These are phyloP conservation scores for Saccharomycopsis capsularis DNA, from an alignment of 805 yeast genomes.

Conservation along the genomic window DNA sequence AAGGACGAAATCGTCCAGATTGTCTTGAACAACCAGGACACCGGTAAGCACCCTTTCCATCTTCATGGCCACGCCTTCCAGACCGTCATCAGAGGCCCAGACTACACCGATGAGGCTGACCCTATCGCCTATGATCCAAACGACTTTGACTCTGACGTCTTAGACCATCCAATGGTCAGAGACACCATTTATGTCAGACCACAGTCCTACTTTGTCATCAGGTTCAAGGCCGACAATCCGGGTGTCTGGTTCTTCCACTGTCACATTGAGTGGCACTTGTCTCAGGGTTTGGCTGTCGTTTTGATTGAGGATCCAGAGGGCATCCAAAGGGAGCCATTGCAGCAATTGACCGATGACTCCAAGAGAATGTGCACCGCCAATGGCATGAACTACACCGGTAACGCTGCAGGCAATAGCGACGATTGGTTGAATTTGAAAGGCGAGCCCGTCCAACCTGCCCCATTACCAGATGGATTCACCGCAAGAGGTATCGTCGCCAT, in stretches of 20 bases:
- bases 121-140: conserved; percentile 53
- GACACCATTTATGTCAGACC: conserved; percentile 77
- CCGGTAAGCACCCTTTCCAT: conserved; percentile 97
- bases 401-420: conserved; percentile 78
- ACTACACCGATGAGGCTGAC: conserved; percentile 42
- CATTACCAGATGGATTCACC: conserved; percentile 85
- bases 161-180: conserved; percentile 75
- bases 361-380: conserved; percentile 50
- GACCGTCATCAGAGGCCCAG: conserved; percentile 63
- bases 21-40: conserved; percentile 76
- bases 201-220: conserved; percentile 75
- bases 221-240: conserved; percentile 91
- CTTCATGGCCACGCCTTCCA: conserved; percentile 88
- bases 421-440: conserved; percentile 65
- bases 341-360: conserved; percentile 57
- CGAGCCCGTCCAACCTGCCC: conserved; percentile 58
- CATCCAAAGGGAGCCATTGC: conserved; percentile 46
- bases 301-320: conserved; percentile 78
- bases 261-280: conserved; percentile 97
- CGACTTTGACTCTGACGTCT: conserved; percentile 42
- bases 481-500: conserved; percentile 92
- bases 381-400: conserved; percentile 55
- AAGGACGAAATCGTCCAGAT: conserved; percentile 59
- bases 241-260: conserved; percentile 99
- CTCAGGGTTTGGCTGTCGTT: conserved; percentile 82